Percentiles rank a stretch among this genome's conserved stretches.
phyloP scores from a whole-genome alignment of 768 basidiomycete genomes.

The Fomitopsis serialis region DNA sequence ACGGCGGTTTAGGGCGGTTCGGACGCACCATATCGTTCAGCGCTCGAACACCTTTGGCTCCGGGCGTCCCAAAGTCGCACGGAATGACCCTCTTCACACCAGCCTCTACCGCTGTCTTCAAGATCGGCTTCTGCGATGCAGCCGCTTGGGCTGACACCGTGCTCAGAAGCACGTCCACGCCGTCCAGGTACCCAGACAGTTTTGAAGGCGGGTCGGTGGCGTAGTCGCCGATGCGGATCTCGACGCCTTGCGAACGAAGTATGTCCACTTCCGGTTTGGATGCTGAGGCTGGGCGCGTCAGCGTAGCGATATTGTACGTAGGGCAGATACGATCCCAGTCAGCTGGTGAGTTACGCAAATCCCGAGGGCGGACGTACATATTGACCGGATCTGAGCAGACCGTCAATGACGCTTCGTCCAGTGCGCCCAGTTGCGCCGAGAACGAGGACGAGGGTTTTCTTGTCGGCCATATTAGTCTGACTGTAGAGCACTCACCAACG shows the following conservation, averaged over 20 bases:
- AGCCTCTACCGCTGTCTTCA: slow-evolving; percentile 15
- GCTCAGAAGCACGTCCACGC: slow-evolving; percentile 16
- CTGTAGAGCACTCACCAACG: too few relatives aligned
- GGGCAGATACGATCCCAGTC: neutral
- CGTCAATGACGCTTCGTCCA: slow-evolving; percentile 13
- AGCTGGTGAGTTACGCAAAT: neutral
- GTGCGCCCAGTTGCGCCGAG: slow-evolving; percentile 19
- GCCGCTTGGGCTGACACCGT: slow-evolving; percentile 1
- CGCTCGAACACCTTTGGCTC: slow-evolving; percentile 5
- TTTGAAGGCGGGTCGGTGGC: slow-evolving; percentile 4
- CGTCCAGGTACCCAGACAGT: slow-evolving; percentile 10
- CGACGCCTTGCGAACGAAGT: slow-evolving; percentile 3
- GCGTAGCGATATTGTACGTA: slow-evolving; percentile 9
- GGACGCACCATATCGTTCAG: slow-evolving; percentile 6
- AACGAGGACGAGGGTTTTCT: slow-evolving; percentile 16
- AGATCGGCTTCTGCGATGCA: slow-evolving; percentile 10
- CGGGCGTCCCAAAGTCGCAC: slow-evolving; percentile 19
- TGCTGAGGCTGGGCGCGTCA: slow-evolving; percentile 10
- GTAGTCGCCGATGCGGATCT: slow-evolving; percentile 4
- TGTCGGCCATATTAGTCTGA: too few relatives aligned
- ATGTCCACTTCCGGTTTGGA: slow-evolving; percentile 9
- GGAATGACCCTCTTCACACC: slow-evolving; percentile 20
- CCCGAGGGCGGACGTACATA: slow-evolving; percentile 12
- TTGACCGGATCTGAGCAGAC: slow-evolving; percentile 8
- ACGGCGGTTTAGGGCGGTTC: neutral